A percentile compares a stretch with the other conserved stretches of the same genome.
phyloP scores from a whole-genome alignment of 768 basidiomycete genomes.

The Pleurotus sapidus region DNA sequence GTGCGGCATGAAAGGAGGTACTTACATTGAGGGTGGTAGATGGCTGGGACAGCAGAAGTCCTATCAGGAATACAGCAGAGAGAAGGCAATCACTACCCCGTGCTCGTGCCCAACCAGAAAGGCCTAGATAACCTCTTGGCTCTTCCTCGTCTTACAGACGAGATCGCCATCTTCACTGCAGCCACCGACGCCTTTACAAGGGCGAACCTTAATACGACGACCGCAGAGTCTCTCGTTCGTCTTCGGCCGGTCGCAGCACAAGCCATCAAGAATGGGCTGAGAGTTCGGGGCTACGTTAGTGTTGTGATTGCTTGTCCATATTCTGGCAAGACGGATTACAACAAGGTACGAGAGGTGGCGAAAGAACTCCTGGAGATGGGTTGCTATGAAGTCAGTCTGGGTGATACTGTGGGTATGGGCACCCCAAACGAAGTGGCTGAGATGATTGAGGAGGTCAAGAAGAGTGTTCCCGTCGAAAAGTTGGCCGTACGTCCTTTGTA shows the following conservation, averaged over 20 bases:
- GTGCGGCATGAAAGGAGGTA: not conserved
- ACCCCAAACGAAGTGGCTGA: slow-evolving; percentile 64
- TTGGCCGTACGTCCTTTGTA: slow-evolving; percentile 57
- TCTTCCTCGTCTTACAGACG: slow-evolving; percentile 65
- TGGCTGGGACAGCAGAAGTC: slow-evolving; percentile 84
- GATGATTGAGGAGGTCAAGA: slow-evolving; percentile 71
- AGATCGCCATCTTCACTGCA: slow-evolving; percentile 87
- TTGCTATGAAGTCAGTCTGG: slow-evolving; percentile 89
- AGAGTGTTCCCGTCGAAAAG: slow-evolving; percentile 53
- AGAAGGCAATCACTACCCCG: slow-evolving; percentile 65
- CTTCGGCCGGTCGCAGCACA: slow-evolving; percentile 58
- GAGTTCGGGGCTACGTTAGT: slow-evolving; percentile 84
- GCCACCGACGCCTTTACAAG: slow-evolving; percentile 84
- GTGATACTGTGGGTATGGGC: slow-evolving; percentile 89
- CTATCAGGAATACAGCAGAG: slow-evolving; percentile 52
- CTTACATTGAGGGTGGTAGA: slow-evolving; percentile 40
- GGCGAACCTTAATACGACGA: slow-evolving; percentile 81
- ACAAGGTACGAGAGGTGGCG: slow-evolving; percentile 64
- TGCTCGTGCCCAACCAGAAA: slow-evolving; percentile 78
- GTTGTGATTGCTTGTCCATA: slow-evolving; percentile 85
- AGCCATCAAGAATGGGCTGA: slow-evolving; percentile 60
- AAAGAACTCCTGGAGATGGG: slow-evolving; percentile 82
- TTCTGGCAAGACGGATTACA: slow-evolving; percentile 70
- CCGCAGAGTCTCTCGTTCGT: slow-evolving; percentile 65
- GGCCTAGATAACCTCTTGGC: slow-evolving; percentile 68